Evolutionary conservation across 768 basidiomycete genomes (phyloP), one percentile per base, ranked within the genome.

Genomic region (Amanita muscaria): DNA sequence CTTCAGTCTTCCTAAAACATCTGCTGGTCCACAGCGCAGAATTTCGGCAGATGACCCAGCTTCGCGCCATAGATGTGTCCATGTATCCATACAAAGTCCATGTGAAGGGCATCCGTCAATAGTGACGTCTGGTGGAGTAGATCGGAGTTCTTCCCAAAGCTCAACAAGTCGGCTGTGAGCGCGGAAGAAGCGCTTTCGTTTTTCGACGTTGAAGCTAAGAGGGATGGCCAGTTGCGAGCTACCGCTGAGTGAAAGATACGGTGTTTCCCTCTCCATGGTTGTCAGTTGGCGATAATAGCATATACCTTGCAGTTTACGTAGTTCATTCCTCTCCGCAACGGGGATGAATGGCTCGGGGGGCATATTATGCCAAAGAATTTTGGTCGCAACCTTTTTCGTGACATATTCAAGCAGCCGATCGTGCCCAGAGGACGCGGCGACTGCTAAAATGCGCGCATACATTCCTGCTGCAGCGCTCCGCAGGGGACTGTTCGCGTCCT

Each of bases 1-100:
- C 49, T 67, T 72, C 47, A 86, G 61, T 48, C 73, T 65, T 8
- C 78, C 80, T 7, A 83, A 65, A 15, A 86, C 74, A 51, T 85
- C 80, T 37, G 79, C 76, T 15, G 63, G 58, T 10, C 63, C 56
- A 63, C 67, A 32, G 46, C 60, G 59, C 57, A 67, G 41, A 51
- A 67, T 60, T 61, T 74, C 59, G 59, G 68, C 60, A 56, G 72
- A 69, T 59, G 68, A 50, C 60, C 73, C 51, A 58, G 77, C 62
- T 53, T 60, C 67, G 53, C 68, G 48, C 80, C 80, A 70, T 63
- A 78, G 52, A 50, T 66, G 53, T 63, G 71, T 48, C 78, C 73
- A 66, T 53, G 70, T 55, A 55, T 66, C 51, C 54, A 62, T 64
- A 63, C 80, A 85, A 4, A 69, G 64, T 4, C 62, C 53, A 48